These are phyloP conservation scores for Saccharum officinarum DNA, from an alignment of 176 grass and related monocot species.

Conservation along the genomic window DNA sequence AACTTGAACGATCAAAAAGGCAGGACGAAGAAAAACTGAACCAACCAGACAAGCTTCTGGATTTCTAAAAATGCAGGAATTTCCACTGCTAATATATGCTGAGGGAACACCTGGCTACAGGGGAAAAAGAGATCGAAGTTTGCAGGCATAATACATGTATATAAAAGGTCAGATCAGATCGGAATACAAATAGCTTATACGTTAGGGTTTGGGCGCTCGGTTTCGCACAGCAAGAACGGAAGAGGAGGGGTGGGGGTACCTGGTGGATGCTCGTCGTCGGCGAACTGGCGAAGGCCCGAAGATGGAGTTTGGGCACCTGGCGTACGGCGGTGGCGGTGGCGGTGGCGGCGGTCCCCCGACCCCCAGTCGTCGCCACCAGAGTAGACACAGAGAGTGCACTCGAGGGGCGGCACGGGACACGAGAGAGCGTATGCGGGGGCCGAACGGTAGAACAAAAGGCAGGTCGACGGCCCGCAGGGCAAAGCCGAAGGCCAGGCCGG, in stretches of 20 bases:
- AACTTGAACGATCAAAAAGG: not conserved
- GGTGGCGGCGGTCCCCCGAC: not conserved
- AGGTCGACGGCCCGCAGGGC: not conserved
- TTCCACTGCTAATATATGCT: not conserved
- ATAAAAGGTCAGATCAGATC: not conserved
- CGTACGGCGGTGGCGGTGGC: not conserved
- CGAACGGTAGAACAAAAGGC: not conserved
- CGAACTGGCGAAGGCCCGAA: not conserved
- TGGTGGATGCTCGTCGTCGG: not conserved
- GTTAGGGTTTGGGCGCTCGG: not conserved
- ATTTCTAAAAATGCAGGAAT: not conserved
- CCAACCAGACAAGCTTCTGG: not conserved
- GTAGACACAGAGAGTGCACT: not conserved
- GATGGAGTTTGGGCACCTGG: not conserved
- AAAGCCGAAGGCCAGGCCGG: not conserved
- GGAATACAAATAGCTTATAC: not conserved
- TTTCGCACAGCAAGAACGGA: not conserved
- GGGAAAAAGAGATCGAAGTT: not conserved
- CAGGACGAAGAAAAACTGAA: not conserved
- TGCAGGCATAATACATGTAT: not conserved
- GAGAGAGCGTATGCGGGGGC: not conserved
- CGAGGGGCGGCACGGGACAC: not conserved
- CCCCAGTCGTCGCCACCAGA: not conserved
- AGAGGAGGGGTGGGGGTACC: not conserved
- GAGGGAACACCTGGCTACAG: not conserved